Percentiles rank a stretch among this genome's conserved stretches.
These are phyloP conservation scores for Arthrobotrys conoides DNA, from an alignment of 2,329 filamentous ascomycete genomes.

Conservation along the genomic window DNA sequence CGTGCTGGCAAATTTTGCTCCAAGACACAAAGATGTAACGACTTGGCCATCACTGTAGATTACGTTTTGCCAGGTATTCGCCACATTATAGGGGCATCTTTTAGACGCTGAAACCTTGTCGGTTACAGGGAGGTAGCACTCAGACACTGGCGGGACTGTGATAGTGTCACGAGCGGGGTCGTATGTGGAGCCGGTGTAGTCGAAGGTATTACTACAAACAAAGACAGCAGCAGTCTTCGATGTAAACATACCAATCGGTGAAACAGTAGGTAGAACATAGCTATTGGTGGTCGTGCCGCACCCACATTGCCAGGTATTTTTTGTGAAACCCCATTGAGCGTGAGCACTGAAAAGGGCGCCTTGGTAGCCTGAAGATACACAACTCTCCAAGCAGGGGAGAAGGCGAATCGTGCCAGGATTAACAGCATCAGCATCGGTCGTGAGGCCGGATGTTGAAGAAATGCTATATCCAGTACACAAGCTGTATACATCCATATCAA, in stretches of 20 bases:
- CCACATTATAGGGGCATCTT: not conserved
- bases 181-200: not conserved
- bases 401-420: not conserved
- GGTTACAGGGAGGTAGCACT: constrained; percentile 1
- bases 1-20: not conserved
- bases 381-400: constrained; percentile 19
- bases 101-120: not conserved
- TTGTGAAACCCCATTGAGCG: not conserved
- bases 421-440: not conserved
- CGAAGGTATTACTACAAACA: constrained; percentile 24
- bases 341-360: constrained; percentile 8
- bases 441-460: not conserved
- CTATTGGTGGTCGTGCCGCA: not conserved
- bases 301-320: constrained; percentile 3
- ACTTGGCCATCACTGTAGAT: not conserved
- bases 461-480: constrained; percentile 20
- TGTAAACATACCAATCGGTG: not conserved
- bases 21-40: not conserved
- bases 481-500: constrained; percentile 25
- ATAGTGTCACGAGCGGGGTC: constrained; percentile 14
- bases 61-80: not conserved
- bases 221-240: constrained; percentile 20
- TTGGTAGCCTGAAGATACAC: not conserved
- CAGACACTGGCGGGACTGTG: not conserved
- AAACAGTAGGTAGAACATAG: not conserved